Percentiles rank a stretch among this genome's conserved stretches.
phyloP scores from a whole-genome alignment of 1,284 basidiomycete genomes.

The Salmacisia buchloeana region DNA sequence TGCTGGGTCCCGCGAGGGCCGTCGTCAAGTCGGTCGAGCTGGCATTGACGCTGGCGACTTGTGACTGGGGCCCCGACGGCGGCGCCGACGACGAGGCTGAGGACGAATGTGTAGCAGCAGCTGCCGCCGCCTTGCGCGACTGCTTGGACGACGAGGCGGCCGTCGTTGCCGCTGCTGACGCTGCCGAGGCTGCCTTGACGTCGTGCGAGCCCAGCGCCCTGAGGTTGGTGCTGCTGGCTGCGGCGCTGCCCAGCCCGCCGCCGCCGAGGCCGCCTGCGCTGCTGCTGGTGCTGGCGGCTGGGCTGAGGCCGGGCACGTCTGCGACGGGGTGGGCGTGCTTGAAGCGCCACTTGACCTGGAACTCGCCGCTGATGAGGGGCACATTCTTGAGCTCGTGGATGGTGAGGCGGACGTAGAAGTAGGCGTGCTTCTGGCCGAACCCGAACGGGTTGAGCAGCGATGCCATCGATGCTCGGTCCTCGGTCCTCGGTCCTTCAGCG shows the following conservation, averaged over 20 bases:
- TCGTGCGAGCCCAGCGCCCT: too few species aligned
- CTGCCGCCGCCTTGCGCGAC: neutral
- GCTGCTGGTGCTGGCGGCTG: neutral
- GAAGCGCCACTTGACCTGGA: conserved; percentile 69
- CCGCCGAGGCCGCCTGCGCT: conserved; percentile 1
- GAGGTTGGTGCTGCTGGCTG: too few species aligned
- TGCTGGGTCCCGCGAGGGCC: conserved; percentile 14
- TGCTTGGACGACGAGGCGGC: neutral
- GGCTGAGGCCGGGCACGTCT: conserved; percentile 4
- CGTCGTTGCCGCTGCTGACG: neutral
- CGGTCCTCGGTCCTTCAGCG: too few species aligned
- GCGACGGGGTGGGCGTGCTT: conserved; percentile 56
- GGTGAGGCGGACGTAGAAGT: conserved; percentile 63
- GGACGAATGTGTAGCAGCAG: neutral
- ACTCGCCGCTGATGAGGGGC: conserved; percentile 68
- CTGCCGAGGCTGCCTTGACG: too few species aligned
- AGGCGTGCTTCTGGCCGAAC: conserved; percentile 57
- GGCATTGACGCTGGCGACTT: conserved; percentile 13
- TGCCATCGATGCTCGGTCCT: conserved; percentile 26
- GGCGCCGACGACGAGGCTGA: neutral
- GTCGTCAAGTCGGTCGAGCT: conserved; percentile 9
- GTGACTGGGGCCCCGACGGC: neutral
- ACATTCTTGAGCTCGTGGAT: conserved; percentile 71
- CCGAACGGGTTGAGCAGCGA: conserved; percentile 37
- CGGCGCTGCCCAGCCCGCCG: neutral